Evolutionary conservation across 352 stramenopile species (phyloP).

Genomic region (Peronosclerospora sorghi): DNA sequence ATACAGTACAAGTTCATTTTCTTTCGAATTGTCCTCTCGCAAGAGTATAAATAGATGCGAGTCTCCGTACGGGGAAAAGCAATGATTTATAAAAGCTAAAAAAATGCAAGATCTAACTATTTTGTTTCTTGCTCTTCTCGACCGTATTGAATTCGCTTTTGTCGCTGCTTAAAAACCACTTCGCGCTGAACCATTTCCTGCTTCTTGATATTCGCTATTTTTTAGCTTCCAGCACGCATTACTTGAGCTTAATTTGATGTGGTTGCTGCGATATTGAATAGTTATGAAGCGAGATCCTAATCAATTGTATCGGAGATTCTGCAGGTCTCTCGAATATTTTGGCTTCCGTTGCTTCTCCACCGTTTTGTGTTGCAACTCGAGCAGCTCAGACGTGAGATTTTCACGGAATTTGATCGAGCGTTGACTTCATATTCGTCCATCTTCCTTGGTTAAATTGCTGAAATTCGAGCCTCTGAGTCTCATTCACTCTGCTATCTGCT

Average conservation of each 20-base stretch:
- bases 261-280: conserved; percentile 78
- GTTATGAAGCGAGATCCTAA: conserved; percentile 69
- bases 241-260: conserved; percentile 95
- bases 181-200: conserved; percentile 92
- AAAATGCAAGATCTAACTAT: no score
- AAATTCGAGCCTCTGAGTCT: conserved; percentile 97
- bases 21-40: no score
- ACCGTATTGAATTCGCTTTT: conserved; percentile 91
- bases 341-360: conserved; percentile 85
- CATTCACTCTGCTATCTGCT: conserved; percentile 94
- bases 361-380: conserved; percentile 89
- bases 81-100: no score
- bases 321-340: conserved; percentile 92
- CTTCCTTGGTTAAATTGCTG: conserved; percentile 95
- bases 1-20: no score
- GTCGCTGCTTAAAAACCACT: conserved; percentile 89
- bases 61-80: no score
- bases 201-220: conserved; percentile 93
- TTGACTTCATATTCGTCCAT: conserved; percentile 93
- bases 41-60: no score
- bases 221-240: conserved; percentile 89
- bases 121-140: no score
- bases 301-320: conserved; percentile 91
- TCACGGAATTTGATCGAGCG: conserved; percentile 87
- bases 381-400: conserved; percentile 77